Percentiles rank a stretch among this genome's conserved stretches.
These are phyloP conservation scores for Penicillium sp. DNA, from an alignment of 2,329 filamentous ascomycete species.

Conservation along the genomic window DNA sequence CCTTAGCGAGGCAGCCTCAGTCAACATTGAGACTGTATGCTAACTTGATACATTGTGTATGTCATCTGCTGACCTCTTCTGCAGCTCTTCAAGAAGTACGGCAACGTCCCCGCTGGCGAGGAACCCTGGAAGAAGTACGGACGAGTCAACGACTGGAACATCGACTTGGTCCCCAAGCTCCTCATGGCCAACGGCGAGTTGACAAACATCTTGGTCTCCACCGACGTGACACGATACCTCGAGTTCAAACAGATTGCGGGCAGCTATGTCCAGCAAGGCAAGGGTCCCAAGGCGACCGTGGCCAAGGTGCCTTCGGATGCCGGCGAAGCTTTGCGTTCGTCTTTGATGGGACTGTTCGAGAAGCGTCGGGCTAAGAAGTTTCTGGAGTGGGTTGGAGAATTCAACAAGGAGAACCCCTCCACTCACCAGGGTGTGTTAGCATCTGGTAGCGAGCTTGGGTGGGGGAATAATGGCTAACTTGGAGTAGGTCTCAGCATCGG, in stretches of 20 bases:
- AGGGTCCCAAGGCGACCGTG: slow-evolving; percentile 80
- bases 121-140: slow-evolving; percentile 99
- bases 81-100: slow-evolving; percentile 95
- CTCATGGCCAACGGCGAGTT: slow-evolving; percentile 98
- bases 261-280: slow-evolving; percentile 91
- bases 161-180: slow-evolving; percentile 97
- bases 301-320: slow-evolving; percentile 97
- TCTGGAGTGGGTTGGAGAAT: slow-evolving; percentile 90
- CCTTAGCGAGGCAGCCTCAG: slow-evolving; percentile 83
- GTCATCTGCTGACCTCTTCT: slow-evolving; percentile 34
- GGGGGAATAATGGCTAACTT: slow-evolving; percentile 20
- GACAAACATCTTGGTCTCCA: slow-evolving; percentile 97
- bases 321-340: slow-evolving; percentile 83
- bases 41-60: background rate
- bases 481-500: slow-evolving; percentile 73
- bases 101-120: slow-evolving; percentile 74
- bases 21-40: slow-evolving; percentile 90
- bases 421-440: slow-evolving; percentile 76
- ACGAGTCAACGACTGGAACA: slow-evolving; percentile 97
- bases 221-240: slow-evolving; percentile 84
- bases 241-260: slow-evolving; percentile 95
- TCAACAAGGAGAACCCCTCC: slow-evolving; percentile 75
- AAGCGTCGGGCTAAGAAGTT: slow-evolving; percentile 97
- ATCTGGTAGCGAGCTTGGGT: slow-evolving; percentile 30
- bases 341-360: slow-evolving; percentile 96